phyloP scores from a whole-genome alignment of 176 grass and related monocot species.

The Oryza glaberrima region DNA sequence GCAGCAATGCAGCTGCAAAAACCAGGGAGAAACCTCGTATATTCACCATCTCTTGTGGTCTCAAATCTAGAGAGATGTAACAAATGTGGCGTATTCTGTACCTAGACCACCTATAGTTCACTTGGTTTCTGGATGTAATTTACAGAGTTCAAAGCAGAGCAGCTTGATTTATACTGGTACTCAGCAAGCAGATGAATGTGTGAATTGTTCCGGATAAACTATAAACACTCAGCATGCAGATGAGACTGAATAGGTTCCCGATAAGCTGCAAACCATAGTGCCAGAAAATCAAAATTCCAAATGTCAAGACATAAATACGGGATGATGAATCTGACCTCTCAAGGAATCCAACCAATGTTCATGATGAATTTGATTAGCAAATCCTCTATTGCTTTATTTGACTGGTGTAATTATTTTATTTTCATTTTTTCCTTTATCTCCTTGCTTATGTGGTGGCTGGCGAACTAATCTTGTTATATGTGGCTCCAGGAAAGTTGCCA shows the following conservation, averaged over 20 bases:
- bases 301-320: background rate
- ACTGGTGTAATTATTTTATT: background rate
- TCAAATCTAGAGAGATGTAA: background rate
- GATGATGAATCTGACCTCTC: background rate
- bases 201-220: background rate
- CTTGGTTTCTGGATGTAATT: background rate
- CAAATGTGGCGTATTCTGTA: background rate
- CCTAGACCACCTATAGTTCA: background rate
- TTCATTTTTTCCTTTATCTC: background rate
- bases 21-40: background rate
- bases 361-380: background rate
- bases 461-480: background rate
- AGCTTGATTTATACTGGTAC: background rate
- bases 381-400: background rate
- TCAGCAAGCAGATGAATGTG: background rate
- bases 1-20: conserved; percentile 31
- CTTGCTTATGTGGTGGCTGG: background rate
- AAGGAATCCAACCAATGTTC: background rate
- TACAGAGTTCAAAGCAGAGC: background rate
- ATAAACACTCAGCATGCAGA: background rate
- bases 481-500: background rate
- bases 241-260: background rate
- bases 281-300: background rate
- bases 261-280: too few relatives aligned
- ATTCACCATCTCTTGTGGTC: conserved; percentile 12